These are phyloP conservation scores for Ophiostoma montium DNA, from an alignment of 2,329 filamentous ascomycete genomes.

Conservation along the genomic window DNA sequence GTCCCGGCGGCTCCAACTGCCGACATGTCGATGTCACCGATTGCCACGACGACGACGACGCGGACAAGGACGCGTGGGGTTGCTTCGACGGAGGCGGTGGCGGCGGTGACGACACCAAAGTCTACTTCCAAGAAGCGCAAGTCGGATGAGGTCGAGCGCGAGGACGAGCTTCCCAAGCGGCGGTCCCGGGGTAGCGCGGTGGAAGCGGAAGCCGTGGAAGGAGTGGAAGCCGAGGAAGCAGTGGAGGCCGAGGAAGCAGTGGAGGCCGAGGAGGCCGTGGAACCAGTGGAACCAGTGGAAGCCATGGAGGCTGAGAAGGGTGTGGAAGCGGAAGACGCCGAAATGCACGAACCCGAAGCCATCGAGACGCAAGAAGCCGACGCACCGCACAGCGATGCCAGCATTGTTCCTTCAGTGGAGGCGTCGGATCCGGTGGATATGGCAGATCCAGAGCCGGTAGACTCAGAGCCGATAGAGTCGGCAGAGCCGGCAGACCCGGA, in stretches of 20 bases:
- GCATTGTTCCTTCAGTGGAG: background rate
- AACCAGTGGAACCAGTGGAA: too few species aligned
- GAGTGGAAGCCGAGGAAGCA: too few species aligned
- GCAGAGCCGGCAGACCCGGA: background rate
- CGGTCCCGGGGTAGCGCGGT: background rate
- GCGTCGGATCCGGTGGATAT: background rate
- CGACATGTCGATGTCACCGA: conserved; percentile 5
- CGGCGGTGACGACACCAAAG: background rate
- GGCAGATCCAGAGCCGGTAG: too few species aligned
- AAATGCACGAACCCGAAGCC: background rate
- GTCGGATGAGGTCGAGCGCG: conserved; percentile 10
- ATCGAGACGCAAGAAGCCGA: background rate
- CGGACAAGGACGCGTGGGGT: conserved; percentile 1
- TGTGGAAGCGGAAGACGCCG: background rate
- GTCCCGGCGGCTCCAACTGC: too few species aligned
- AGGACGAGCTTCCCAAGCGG: conserved; percentile 9
- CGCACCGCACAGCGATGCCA: background rate
- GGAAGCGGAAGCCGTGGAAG: background rate
- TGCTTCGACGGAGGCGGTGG: background rate
- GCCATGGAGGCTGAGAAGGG: background rate
- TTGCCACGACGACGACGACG: conserved; percentile 8
- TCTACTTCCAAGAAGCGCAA: conserved; percentile 11
- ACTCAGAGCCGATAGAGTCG: conserved; percentile 4
- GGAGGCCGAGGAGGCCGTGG: too few species aligned
- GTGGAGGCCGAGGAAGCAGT: too few species aligned